phyloP scores from a whole-genome alignment of 306 rosid genomes.

The Sicyos edulis region DNA sequence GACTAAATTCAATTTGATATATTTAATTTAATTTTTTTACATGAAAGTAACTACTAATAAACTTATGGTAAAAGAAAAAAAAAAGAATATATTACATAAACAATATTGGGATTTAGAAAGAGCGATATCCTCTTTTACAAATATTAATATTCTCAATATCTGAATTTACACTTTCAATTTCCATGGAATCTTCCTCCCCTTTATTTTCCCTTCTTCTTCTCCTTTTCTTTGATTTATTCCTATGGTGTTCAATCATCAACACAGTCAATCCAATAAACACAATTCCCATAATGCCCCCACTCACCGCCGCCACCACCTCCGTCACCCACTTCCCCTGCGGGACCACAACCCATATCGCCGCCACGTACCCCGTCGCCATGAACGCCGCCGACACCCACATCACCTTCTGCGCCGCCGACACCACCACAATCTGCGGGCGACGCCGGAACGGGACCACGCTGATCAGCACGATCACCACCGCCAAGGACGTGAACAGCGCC shows the following conservation, averaged over 20 bases:
- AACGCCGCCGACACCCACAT: conserved; percentile 68
- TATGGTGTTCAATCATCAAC: conserved; percentile 43
- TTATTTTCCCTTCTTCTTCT: conserved; percentile 12
- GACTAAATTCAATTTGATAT: too few species aligned
- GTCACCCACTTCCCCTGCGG: conserved; percentile 41
- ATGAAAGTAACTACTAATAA: too few species aligned
- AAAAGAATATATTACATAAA: too few species aligned
- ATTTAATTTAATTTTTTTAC: too few species aligned
- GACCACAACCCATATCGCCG: conserved; percentile 63
- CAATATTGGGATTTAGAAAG: conserved; percentile 32
- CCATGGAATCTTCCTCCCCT: not conserved
- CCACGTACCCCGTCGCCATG: conserved; percentile 51
- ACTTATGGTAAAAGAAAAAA: too few species aligned
- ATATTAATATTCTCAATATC: conserved; percentile 45
- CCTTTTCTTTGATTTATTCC: conserved; percentile 31
- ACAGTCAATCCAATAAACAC: conserved; percentile 43
- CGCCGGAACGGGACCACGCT: conserved; percentile 65
- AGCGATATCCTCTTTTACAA: conserved; percentile 49
- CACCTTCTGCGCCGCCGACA: conserved; percentile 57
- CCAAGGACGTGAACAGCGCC: conserved; percentile 62
- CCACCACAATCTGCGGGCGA: conserved; percentile 38
- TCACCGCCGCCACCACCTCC: conserved; percentile 32
- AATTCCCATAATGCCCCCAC: conserved; percentile 49
- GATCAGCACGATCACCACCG: conserved; percentile 55
- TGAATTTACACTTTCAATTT: conserved; percentile 46